phyloP scores from a whole-genome alignment of 257 asterid genomes.

The Eustoma russellianum region DNA sequence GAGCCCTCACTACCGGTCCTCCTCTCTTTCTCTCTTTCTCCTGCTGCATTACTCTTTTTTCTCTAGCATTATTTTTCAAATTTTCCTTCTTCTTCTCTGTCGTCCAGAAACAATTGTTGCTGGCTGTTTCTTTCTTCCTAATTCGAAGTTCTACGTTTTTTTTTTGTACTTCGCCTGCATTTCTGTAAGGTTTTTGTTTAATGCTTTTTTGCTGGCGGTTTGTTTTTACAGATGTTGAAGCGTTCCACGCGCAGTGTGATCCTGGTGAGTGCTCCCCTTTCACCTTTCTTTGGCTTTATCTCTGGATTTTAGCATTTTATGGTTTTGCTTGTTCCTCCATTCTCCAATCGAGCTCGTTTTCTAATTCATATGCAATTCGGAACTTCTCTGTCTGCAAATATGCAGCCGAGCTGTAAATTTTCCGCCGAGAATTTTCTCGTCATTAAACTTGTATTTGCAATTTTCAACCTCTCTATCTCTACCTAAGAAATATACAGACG shows the following conservation, averaged over 20 bases:
- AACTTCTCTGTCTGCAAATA: background rate
- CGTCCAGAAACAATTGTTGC: no score
- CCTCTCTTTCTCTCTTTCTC: no score
- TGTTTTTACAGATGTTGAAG: slow-evolving; percentile 19
- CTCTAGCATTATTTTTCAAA: no score
- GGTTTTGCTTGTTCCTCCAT: background rate
- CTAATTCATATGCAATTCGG: background rate
- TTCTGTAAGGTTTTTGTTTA: background rate
- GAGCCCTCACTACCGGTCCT: slow-evolving; percentile 33
- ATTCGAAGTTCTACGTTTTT: slow-evolving; percentile 5
- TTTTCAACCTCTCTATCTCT: no score
- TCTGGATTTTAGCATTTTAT: background rate
- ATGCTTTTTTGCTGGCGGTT: background rate
- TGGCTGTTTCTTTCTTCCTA: background rate
- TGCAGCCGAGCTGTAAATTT: background rate
- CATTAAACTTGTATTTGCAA: background rate
- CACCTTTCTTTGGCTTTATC: background rate
- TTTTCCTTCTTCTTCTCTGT: no score
- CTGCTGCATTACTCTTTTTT: background rate
- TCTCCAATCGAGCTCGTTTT: background rate
- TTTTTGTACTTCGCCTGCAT: background rate
- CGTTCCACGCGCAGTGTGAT: slow-evolving; percentile 20
- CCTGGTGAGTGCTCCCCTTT: slow-evolving; percentile 16
- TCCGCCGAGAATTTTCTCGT: background rate
- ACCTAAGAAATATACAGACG: no score